Base-by-base conservation (phyloP, 2,329 filamentous ascomycete species). In the Aureobasidium sp. region DNA sequence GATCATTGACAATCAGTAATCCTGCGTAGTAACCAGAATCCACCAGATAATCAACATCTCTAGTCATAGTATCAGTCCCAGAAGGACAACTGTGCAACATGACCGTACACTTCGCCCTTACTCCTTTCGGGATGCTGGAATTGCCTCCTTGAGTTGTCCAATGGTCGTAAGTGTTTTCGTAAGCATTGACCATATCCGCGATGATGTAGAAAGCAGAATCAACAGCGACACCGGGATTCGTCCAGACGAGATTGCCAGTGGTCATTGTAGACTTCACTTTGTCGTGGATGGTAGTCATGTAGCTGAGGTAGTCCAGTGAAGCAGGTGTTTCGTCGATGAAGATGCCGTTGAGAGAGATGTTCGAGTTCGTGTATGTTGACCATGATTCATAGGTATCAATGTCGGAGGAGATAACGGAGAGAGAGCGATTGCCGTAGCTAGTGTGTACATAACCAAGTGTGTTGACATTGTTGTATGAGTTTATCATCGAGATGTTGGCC, bases 381-480 rank as follows among this genome's bases (percentile, higher is more conserved):
- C 69, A 70, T 5, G 38, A 27, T 45, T 68, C 66, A 64, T 71
- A 75, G 6, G 68, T 60, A 47, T 67, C 64, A 29, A 74, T 70
- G 25, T 70, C 67, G 13, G 66, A 66, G 10, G 55, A 38, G 42
- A 71, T 54, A 20, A 69, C 70, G 45, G 69, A 70, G 56, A 73
- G 66, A 33, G 54, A 69, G 18, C 67, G 67, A 3, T 69, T 67
- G 45, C 72, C 69, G 48, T 67, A 72, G 62, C 55, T 71, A 13
- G 71, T 71, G 69, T 73, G 73, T 4, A 76, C 69, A 69, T 76
- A 75, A n/a, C 67, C 75, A 50, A 73, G 69, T 31, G 71, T 67
- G 36, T 71, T 56, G 62, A 72, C 69, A 69, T 76, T 76, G 42
- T 61, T 67, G 66, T 68, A 66, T 10, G 67, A 59, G 64, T 73